These are phyloP conservation scores for Neonectria magnoliae DNA, from an alignment of 2,329 filamentous ascomycete genomes.

Conservation along the genomic window DNA sequence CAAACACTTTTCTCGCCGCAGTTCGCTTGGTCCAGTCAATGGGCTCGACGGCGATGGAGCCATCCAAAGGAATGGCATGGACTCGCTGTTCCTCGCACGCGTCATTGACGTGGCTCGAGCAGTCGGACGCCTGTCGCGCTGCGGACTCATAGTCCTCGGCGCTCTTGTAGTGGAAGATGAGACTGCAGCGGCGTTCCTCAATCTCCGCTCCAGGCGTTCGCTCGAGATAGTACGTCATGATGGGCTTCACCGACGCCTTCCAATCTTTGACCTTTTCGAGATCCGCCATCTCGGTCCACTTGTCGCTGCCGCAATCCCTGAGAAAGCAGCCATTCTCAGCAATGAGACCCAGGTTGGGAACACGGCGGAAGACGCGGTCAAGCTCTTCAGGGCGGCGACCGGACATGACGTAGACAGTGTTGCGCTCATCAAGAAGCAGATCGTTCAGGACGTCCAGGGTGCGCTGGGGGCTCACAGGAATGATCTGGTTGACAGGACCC, in stretches of 20 bases:
- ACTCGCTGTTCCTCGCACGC: conserved; percentile 86
- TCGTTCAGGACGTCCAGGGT: conserved; percentile 86
- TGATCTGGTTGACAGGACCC: conserved; percentile 84
- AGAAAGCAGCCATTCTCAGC: conserved; percentile 96
- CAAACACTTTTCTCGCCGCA: conserved; percentile 79
- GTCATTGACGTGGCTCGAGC: conserved; percentile 94
- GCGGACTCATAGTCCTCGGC: conserved; percentile 82
- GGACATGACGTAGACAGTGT: conserved; percentile 94
- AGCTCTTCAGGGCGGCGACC: conserved; percentile 87
- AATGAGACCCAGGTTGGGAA: conserved; percentile 87
- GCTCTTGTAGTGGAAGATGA: conserved; percentile 90
- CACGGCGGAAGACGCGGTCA: conserved; percentile 83
- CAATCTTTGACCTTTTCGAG: conserved; percentile 75
- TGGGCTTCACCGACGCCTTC: conserved; percentile 85
- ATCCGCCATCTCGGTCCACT: conserved; percentile 84
- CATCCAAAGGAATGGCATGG: conserved; percentile 82
- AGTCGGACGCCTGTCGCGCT: conserved; percentile 84
- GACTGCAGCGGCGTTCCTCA: conserved; percentile 89
- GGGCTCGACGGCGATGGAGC: conserved; percentile 85
- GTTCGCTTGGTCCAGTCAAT: conserved; percentile 88
- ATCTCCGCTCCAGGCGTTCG: conserved; percentile 88
- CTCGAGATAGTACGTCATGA: conserved; percentile 89
- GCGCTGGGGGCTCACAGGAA: conserved; percentile 84
- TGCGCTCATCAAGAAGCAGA: conserved; percentile 79
- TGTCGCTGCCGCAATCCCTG: conserved; percentile 72